Percentiles rank a stretch among this genome's conserved stretches.
Evolutionary conservation across 2,329 filamentous ascomycete genomes (phyloP).

Genomic region (Diplocarpon mali): DNA sequence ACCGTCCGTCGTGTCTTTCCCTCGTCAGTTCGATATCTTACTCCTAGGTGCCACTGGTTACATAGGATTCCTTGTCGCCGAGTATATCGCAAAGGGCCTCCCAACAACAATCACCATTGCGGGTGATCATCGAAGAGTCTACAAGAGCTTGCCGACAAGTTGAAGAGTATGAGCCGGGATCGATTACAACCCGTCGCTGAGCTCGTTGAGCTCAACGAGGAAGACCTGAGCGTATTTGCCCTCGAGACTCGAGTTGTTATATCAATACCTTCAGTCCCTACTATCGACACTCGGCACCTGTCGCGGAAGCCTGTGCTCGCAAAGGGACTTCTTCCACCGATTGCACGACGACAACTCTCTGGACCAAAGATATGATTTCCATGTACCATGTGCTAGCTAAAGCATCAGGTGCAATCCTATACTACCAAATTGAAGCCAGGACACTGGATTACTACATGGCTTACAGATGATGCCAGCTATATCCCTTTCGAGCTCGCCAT

Average conservation of each 20-base stretch:
- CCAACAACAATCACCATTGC: constrained; percentile 53
- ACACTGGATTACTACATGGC: background rate
- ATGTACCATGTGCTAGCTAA: constrained; percentile 4
- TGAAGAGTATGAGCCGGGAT: constrained; percentile 42
- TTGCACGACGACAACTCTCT: constrained; percentile 8
- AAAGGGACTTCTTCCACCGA: constrained; percentile 56
- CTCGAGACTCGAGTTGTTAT: constrained; percentile 38
- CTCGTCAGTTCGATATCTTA: constrained; percentile 45
- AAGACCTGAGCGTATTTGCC: constrained; percentile 5
- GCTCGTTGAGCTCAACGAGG: constrained; percentile 5
- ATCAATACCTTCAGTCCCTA: constrained; percentile 54
- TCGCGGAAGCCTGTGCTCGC: constrained; percentile 52
- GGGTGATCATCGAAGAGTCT: constrained; percentile 44
- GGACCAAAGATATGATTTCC: constrained; percentile 8
- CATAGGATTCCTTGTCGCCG: constrained; percentile 49
- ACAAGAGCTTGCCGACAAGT: constrained; percentile 39
- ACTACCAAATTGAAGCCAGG: background rate
- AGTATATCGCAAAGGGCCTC: constrained; percentile 46
- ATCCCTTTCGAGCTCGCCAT: no score
- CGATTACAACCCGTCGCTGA: constrained; percentile 36
- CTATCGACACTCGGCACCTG: constrained; percentile 50
- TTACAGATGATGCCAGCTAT: background rate
- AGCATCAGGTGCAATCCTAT: constrained; percentile 5
- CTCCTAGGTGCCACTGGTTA: constrained; percentile 57
- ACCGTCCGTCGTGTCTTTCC: background rate